Evolutionary conservation across 148 eudicot species (phyloP).

Genomic region (Rhododendron williamsianum): DNA sequence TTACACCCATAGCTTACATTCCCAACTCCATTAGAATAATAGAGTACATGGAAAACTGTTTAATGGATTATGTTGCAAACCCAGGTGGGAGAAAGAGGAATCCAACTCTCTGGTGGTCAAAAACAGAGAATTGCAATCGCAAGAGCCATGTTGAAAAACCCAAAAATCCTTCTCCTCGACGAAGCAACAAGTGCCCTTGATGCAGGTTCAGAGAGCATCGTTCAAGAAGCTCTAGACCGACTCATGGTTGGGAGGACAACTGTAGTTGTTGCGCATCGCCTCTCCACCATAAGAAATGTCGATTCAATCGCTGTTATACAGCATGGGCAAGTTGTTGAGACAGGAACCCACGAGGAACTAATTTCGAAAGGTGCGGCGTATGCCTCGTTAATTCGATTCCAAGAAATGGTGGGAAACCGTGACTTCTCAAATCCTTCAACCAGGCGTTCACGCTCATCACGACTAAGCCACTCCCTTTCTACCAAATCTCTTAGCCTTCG

Average conservation of each 20-base stretch:
- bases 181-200: slow-evolving; percentile 99
- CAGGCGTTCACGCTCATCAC: slow-evolving; percentile 66
- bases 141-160: slow-evolving; percentile 97
- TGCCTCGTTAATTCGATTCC: slow-evolving; percentile 85
- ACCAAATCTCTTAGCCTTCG: slow-evolving; percentile 95
- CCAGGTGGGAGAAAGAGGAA: slow-evolving; percentile 95
- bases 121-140: slow-evolving; percentile 98
- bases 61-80: background rate
- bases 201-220: slow-evolving; percentile 91
- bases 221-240: slow-evolving; percentile 96
- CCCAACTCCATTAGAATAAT: background rate
- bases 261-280: slow-evolving; percentile 95
- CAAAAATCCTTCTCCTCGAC: slow-evolving; percentile 89
- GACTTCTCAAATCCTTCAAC: slow-evolving; percentile 93
- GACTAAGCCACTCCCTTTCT: slow-evolving; percentile 78
- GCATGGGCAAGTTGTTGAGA: slow-evolving; percentile 91
- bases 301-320: slow-evolving; percentile 88
- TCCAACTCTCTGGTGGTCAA: slow-evolving; percentile 97
- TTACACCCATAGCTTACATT: background rate
- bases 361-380: slow-evolving; percentile 83
- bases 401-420: slow-evolving; percentile 92
- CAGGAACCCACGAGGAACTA: slow-evolving; percentile 90
- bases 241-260: slow-evolving; percentile 99
- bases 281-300: slow-evolving; percentile 88
- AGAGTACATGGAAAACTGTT: background rate